Evolutionary conservation across 2,329 filamentous ascomycete genomes (phyloP), one percentile per base, ranked within the genome.

Genomic region (Paecilomyces sp.): DNA sequence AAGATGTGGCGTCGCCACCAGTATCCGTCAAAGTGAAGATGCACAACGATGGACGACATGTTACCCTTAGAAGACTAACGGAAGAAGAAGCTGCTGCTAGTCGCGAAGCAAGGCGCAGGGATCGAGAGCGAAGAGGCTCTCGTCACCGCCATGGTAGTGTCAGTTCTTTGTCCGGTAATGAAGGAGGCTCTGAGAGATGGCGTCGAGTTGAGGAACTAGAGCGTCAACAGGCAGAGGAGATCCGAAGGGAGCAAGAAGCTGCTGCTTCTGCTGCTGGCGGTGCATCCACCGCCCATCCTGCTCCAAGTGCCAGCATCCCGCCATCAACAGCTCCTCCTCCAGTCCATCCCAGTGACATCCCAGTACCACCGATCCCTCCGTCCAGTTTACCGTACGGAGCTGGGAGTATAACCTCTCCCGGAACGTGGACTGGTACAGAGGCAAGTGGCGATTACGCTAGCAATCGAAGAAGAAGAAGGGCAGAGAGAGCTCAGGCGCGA

Each of bases 21-120:
- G 83, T 87, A 54, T 85, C 82, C 31, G 80, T 88, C 58, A 86
- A 87, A 69, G 80, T 88, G 51, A 85, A 86, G 67, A 85, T 87
- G 80, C 84, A 87, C 70, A 81, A 83, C 60, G 84, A 87, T 63
- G 84, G 84, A 25, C 79, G 84, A 7, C 83, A 85, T 66, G 84
- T 88, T 36, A 88, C 85, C 2, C 76, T 88, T 7, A 79, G 85
- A 30, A 77, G 84, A 12, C 74, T 88, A 28, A 85, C 83, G 11
- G 83, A 85, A 65, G 81, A 85, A 72, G 85, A 87, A 75, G 84
- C 84, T 13, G 83, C 82, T 9, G 83, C 83, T 6, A 83, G 83
- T 62, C 81, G 84, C 30, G 81, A 84, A 64, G 80, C 81, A 8
- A 75, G 81, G 62, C 77, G 80, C 55, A 73, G 76, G 61, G 81